Base-by-base conservation (phyloP, 495 filamentous ascomycete genomes). In the Lasiosphaeria hispida region DNA sequence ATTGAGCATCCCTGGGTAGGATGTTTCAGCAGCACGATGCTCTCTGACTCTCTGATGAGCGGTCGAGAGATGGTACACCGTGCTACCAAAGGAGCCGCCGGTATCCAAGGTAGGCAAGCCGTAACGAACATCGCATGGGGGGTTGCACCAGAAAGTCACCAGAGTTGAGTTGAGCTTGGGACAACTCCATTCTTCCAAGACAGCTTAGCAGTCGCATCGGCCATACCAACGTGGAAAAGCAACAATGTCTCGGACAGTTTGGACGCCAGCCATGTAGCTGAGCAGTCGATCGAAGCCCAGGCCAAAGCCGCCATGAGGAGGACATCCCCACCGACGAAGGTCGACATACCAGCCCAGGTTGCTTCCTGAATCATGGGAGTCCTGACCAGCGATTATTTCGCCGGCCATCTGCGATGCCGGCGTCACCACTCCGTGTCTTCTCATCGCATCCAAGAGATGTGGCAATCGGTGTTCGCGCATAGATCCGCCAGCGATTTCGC, bases 231-330 rank as follows among this genome's bases (percentile, higher is more conserved):
- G 83, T 43, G 94, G 94, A 69, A 97, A 98, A 15, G 90, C 80
- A 38, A 95, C 87, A 17, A 89, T 80, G 69, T 98, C 94, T 63
- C 91, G 82, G 60, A 98, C 84, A 62, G 91, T 96, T 50, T 82
- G 80, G 14, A 93, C 84, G 4, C 92, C 92, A 11, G 89, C 80
- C 57, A 98, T 79, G 73, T 96, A 97, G 59, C 85, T 83, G 62
- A 98, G 69, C 53, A 97, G 80, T 41, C 94, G 83, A 76, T 98
- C 94, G 69, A 97, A 96, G 0, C 94, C 94, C 50, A 97, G 69
- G 2, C 94, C 94, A 74, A 97, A 98, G 2, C 94, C 94, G 30
- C 94, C 94, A 69, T 97, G 94, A n/a, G 92, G 92, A 35, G 92
- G 88, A 63, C 86, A 92, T 23, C 94, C 94, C 85, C 91, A 98